These are phyloP conservation scores for Didymella exigua DNA, from an alignment of 2,329 filamentous ascomycete genomes.

Conservation along the genomic window DNA sequence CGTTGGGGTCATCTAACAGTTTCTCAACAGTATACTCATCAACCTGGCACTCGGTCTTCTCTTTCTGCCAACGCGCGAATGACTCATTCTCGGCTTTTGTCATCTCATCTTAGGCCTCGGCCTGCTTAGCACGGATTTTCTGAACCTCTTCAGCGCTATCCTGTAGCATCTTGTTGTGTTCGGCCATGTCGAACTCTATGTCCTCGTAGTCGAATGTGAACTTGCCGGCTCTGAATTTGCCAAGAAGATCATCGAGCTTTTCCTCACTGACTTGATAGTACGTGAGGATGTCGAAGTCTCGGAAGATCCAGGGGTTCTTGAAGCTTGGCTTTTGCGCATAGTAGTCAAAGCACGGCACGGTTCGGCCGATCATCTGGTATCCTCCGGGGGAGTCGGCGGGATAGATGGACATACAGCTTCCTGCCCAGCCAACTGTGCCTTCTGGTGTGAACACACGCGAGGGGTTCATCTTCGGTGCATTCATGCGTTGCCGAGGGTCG, in stretches of 20 bases:
- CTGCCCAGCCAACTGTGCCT: slow-evolving; percentile 62
- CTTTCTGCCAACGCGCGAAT: slow-evolving; percentile 50
- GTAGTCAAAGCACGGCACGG: slow-evolving; percentile 60
- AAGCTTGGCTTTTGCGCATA: slow-evolving; percentile 60
- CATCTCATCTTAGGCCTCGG: slow-evolving; percentile 56
- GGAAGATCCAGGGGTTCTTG: slow-evolving; percentile 60
- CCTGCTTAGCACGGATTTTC: slow-evolving; percentile 54
- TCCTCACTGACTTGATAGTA: slow-evolving; percentile 61
- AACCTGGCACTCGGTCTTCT: slow-evolving; percentile 52
- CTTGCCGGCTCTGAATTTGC: slow-evolving; percentile 56
- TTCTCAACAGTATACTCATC: slow-evolving; percentile 57
- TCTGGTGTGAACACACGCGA: slow-evolving; percentile 62
- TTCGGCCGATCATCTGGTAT: slow-evolving; percentile 61
- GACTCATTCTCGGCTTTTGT: slow-evolving; percentile 55
- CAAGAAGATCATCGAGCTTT: slow-evolving; percentile 58
- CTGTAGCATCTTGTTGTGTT: slow-evolving; percentile 58
- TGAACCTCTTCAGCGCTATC: slow-evolving; percentile 56
- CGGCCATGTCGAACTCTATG: slow-evolving; percentile 60
- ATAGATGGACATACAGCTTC: slow-evolving; percentile 61
- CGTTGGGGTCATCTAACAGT: slow-evolving; percentile 53
- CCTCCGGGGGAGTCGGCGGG: slow-evolving; percentile 63
- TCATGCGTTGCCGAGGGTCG: slow-evolving; percentile 60
- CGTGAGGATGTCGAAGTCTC: slow-evolving; percentile 62
- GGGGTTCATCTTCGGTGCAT: slow-evolving; percentile 63
- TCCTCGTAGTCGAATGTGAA: slow-evolving; percentile 60